Evolutionary conservation across 352 stramenopile genomes (phyloP).

Genomic region (Thraustotheca clavata): DNA sequence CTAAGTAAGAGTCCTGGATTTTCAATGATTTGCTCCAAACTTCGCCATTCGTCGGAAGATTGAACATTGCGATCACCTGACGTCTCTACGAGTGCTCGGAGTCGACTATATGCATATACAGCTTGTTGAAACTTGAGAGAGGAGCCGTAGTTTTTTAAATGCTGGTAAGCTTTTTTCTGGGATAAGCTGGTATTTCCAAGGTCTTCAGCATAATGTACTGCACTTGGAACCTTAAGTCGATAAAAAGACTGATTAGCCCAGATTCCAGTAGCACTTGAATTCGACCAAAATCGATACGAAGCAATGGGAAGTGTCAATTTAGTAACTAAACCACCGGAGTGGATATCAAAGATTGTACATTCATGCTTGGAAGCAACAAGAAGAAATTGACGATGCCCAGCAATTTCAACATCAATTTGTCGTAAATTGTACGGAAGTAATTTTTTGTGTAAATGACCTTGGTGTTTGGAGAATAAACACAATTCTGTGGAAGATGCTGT

Average conservation of each 20-base stretch:
- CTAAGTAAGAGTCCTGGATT: slow-evolving; percentile 62
- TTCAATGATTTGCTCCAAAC: slow-evolving; percentile 33
- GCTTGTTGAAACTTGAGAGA: slow-evolving; percentile 49
- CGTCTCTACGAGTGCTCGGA: slow-evolving; percentile 46
- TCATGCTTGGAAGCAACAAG: slow-evolving; percentile 21
- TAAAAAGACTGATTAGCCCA: slow-evolving; percentile 50
- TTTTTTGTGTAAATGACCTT: background rate
- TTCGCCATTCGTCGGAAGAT: slow-evolving; percentile 24
- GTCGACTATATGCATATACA: slow-evolving; percentile 27
- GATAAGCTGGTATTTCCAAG: slow-evolving; percentile 17
- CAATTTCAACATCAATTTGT: slow-evolving; percentile 24
- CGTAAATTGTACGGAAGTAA: slow-evolving; percentile 17
- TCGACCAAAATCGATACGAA: slow-evolving; percentile 39
- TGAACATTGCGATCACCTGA: slow-evolving; percentile 13
- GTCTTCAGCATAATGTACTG: slow-evolving; percentile 32
- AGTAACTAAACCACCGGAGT: slow-evolving; percentile 37
- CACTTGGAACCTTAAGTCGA: slow-evolving; percentile 44
- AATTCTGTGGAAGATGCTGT: slow-evolving; percentile 30
- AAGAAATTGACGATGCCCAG: slow-evolving; percentile 38
- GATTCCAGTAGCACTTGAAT: slow-evolving; percentile 46
- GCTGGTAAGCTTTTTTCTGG: slow-evolving; percentile 29
- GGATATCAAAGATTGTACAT: slow-evolving; percentile 44
- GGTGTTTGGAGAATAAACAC: slow-evolving; percentile 37
- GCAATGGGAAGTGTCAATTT: slow-evolving; percentile 30
- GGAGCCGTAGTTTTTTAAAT: slow-evolving; percentile 41